These are phyloP conservation scores for Neophaeococcomyces mojaviensis DNA, from an alignment of 2,329 filamentous ascomycete species.

Conservation along the genomic window DNA sequence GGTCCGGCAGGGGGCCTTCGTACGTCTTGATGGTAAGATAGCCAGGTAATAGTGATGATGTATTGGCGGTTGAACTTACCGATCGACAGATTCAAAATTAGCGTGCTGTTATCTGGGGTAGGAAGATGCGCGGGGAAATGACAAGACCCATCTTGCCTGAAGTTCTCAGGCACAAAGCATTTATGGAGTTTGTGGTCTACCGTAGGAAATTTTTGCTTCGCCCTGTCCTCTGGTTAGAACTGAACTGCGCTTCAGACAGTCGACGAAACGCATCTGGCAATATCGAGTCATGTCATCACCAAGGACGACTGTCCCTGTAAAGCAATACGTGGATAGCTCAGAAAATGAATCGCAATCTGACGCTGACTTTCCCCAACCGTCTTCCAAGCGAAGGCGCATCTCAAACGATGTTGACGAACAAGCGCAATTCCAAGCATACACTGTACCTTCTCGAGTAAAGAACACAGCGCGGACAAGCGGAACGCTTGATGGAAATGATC, in stretches of 20 bases:
- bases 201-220: not conserved
- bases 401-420: conserved; percentile 10
- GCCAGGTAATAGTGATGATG: no score
- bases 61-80: no score
- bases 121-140: not conserved
- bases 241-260: not conserved
- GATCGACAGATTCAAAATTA: not conserved
- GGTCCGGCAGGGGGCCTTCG: no score
- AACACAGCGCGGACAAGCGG: not conserved
- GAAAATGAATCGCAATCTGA: not conserved
- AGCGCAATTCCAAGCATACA: not conserved
- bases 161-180: conserved; percentile 4
- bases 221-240: not conserved
- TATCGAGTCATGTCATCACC: not conserved
- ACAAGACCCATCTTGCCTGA: not conserved
- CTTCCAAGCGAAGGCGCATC: conserved; percentile 20
- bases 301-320: not conserved
- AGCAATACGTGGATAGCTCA: not conserved
- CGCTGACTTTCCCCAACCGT: conserved; percentile 13
- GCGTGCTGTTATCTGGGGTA: not conserved
- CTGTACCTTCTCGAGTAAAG: conserved; percentile 3
- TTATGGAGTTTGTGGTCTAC: not conserved
- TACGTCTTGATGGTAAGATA: no score
- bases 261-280: not conserved
- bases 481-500: not conserved